These are phyloP conservation scores for Malus sieversii DNA, from an alignment of 306 rosid genomes.

Conservation along the genomic window DNA sequence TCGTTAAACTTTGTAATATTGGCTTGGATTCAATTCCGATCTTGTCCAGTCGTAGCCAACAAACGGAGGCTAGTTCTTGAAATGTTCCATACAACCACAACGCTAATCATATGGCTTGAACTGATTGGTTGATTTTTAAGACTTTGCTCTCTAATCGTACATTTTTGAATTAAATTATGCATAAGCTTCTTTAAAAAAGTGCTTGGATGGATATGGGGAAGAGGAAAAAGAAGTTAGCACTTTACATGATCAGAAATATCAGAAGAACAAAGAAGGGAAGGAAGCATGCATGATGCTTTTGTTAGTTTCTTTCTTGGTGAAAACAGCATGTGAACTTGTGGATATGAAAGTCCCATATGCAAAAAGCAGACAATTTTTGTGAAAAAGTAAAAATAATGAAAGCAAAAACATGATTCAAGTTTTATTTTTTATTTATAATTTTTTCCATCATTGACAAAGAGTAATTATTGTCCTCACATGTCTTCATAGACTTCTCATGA, in stretches of 20 bases:
- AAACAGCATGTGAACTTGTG: slow-evolving; percentile 69
- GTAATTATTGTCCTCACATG: slow-evolving; percentile 95
- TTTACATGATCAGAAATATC: slow-evolving; percentile 19
- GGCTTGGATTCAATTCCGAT: too few species aligned
- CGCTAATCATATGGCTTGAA: neutral
- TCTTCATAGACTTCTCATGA: slow-evolving; percentile 62
- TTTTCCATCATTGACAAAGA: slow-evolving; percentile 47
- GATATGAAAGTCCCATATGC: slow-evolving; percentile 39
- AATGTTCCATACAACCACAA: neutral
- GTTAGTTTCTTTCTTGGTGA: slow-evolving; percentile 56
- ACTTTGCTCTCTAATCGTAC: neutral
- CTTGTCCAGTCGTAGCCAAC: too few species aligned
- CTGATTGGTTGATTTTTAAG: neutral
- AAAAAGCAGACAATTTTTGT: slow-evolving; percentile 23
- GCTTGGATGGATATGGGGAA: neutral
- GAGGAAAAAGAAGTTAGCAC: neutral
- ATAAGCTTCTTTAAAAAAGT: neutral
- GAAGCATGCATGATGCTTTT: slow-evolving; percentile 35
- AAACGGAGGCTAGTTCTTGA: neutral
- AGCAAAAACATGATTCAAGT: neutral
- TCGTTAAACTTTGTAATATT: too few species aligned
- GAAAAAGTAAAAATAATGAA: slow-evolving; percentile 1
- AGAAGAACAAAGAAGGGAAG: slow-evolving; percentile 17
- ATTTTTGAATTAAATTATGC: neutral
- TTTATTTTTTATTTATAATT: slow-evolving; percentile 23